A percentile compares a stretch with the other conserved stretches of the same genome.
Evolutionary conservation across 2,329 filamentous ascomycete species (phyloP).

Genomic region (Scedosporium apiospermum): DNA sequence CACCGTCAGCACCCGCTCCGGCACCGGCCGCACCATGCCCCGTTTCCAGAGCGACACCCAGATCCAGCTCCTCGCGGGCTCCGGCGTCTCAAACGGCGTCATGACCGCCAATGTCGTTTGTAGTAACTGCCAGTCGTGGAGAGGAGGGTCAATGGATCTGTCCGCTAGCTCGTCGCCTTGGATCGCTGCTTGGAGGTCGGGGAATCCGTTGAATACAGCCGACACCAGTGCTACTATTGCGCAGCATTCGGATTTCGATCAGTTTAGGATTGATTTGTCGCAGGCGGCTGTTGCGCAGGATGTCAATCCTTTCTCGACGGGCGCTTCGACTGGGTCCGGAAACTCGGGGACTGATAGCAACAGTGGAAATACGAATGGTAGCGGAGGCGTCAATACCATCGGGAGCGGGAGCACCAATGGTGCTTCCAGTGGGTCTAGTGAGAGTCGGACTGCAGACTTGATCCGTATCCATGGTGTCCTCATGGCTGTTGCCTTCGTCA

Average conservation of each 20-base stretch:
- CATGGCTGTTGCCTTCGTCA: constrained; percentile 49
- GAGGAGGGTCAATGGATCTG: constrained; percentile 31
- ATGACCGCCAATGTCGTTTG: constrained; percentile 54
- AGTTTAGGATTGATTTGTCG: constrained; percentile 39
- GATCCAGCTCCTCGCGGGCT: constrained; percentile 47
- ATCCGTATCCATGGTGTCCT: constrained; percentile 45
- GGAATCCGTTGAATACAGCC: constrained; percentile 33
- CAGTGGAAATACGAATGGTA: constrained; percentile 9
- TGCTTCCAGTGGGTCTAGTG: constrained; percentile 6
- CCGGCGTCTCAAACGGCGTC: constrained; percentile 38
- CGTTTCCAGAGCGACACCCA: constrained; percentile 30
- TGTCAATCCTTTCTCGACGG: constrained; percentile 39
- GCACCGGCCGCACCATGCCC: constrained; percentile 38
- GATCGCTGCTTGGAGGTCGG: constrained; percentile 46
- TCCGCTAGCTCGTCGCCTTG: constrained; percentile 30
- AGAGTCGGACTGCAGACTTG: constrained; percentile 14
- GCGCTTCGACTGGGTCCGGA: constrained; percentile 10
- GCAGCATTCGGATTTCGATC: constrained; percentile 34
- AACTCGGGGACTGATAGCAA: constrained; percentile 9
- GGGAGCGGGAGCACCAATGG: constrained; percentile 8
- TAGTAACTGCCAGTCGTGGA: constrained; percentile 40
- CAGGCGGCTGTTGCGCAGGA: constrained; percentile 35
- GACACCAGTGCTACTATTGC: constrained; percentile 28
- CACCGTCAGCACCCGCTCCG: constrained; percentile 48
- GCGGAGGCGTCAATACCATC: constrained; percentile 8